Conservation (phyloP, 176 grass and related monocot species). For the Neostapfia colusana region DNA sequence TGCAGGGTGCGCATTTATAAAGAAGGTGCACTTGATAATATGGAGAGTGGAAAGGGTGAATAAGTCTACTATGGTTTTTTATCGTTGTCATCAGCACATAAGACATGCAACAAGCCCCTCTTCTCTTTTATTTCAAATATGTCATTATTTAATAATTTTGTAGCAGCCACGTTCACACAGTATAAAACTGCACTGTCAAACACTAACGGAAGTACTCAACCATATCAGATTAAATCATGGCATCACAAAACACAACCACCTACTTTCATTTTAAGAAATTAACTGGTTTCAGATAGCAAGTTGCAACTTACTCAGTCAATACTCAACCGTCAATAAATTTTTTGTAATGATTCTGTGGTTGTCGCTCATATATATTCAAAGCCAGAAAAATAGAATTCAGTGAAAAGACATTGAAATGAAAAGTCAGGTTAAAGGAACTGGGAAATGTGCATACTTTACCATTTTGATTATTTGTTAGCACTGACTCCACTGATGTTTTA, state of each 20-base stretch:
- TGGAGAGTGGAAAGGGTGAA: background rate
- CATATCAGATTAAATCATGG: background rate
- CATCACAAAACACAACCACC: background rate
- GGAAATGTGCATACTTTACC: constrained; percentile 45
- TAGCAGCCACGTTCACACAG: too few relatives aligned
- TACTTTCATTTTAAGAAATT: background rate
- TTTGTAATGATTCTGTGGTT: background rate
- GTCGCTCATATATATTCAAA: constrained; percentile 10
- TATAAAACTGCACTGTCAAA: background rate
- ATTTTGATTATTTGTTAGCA: constrained; percentile 43
- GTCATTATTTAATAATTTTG: background rate
- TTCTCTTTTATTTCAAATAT: background rate
- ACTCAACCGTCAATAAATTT: background rate
- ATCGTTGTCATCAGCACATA: background rate
- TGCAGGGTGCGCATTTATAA: background rate
- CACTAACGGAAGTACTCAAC: background rate
- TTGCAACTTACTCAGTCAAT: background rate
- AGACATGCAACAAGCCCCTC: background rate
- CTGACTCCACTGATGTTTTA: constrained; percentile 38
- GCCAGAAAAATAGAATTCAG: constrained; percentile 7
- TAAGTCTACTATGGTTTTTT: background rate
- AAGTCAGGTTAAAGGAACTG: background rate
- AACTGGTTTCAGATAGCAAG: background rate
- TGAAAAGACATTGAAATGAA: background rate
- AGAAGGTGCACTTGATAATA: background rate